Base-by-base conservation (phyloP, 2,329 filamentous ascomycete genomes). In the Colletotrichum costaricense region DNA sequence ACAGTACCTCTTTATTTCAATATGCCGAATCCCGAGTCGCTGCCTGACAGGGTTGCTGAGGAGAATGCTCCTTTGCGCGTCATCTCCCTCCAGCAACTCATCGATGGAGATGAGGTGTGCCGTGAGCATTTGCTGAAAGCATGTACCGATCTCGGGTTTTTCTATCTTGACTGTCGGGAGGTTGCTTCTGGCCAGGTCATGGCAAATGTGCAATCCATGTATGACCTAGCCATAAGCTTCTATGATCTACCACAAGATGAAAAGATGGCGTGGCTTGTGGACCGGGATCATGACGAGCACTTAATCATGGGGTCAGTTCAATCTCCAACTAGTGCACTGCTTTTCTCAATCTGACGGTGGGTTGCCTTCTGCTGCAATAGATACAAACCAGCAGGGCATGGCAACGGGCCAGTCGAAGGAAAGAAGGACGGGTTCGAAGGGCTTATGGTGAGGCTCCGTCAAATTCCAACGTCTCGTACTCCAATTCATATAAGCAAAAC, bases 361-460 rank as follows among this genome's bases (percentile, higher is more conserved):
- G 5, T 38, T 16, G 11, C 35, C 35, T 38, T 38, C 35, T 16
- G 35, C 52, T 56, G 22, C 26, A 30, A 19, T 14, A 68, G 66
- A 30, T 68, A 68, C 33, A 68, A 68, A 5, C 66, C 66, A n/a
- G 66, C 66, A 2, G 66, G 66, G 8, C 66, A 68, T 22, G 66
- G 66, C 12, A 68, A 68, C 16, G 66, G 66, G 12, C 66, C 66
- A 7, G 33, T 68, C 7, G 66, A 68, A 30, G 57, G 66, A 2
- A 68, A 68, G 58, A 55, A 68, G 9, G 66, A 68, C 30, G 66
- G 66, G 2, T 68, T 68, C 42, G 66, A 68, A 22, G 66, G 66
- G 2, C 35, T 68, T 2, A 68, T 68, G 66, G 66, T 55, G 49
- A n/a, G 60, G 35, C 35, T 38, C 5, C 35, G 5, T 14, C 35